These are phyloP conservation scores for Fusarium keratoplasticum DNA, from an alignment of 2,329 filamentous ascomycete genomes.

Conservation along the genomic window DNA sequence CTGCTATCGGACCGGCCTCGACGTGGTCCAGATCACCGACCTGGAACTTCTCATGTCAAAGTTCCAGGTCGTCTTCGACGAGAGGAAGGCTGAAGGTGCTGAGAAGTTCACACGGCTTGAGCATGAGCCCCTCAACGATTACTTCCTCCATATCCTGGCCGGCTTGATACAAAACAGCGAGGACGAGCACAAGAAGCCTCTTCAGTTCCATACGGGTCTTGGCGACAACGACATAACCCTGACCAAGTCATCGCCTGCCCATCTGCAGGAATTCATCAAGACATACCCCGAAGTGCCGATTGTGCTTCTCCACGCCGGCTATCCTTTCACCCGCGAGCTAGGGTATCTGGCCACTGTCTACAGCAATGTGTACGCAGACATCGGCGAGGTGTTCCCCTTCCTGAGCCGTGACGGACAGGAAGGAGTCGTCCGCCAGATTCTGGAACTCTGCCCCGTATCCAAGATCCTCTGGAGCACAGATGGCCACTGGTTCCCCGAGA, in stretches of 20 bases:
- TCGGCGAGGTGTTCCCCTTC: constrained; percentile 85
- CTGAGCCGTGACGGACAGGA: constrained; percentile 82
- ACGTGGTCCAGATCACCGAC: constrained; percentile 62
- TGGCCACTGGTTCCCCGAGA: constrained; percentile 83
- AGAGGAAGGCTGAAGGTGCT: constrained; percentile 16
- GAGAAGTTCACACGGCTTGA: constrained; percentile 65
- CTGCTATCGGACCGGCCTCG: constrained; percentile 82
- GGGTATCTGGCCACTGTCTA: constrained; percentile 84
- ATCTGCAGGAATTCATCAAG: constrained; percentile 79
- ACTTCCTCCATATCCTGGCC: constrained; percentile 74
- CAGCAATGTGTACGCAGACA: constrained; percentile 83
- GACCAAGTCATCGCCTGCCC: constrained; percentile 76
- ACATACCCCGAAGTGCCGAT: constrained; percentile 77
- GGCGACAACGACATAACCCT: constrained; percentile 84
- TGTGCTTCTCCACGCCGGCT: constrained; percentile 82
- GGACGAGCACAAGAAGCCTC: constrained; percentile 69
- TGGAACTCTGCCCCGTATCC: constrained; percentile 79
- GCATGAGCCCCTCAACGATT: constrained; percentile 74
- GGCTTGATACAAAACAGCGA: constrained; percentile 63
- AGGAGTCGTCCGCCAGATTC: constrained; percentile 74
- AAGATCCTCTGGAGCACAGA: constrained; percentile 87
- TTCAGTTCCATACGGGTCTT: constrained; percentile 87
- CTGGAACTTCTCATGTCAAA: constrained; percentile 55
- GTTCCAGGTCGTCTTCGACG: constrained; percentile 52
- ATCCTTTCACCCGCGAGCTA: constrained; percentile 82